Percentiles rank a stretch among this genome's conserved stretches.
These are phyloP conservation scores for Leptographium radiaticola DNA, from an alignment of 2,329 filamentous ascomycete species.

Conservation along the genomic window DNA sequence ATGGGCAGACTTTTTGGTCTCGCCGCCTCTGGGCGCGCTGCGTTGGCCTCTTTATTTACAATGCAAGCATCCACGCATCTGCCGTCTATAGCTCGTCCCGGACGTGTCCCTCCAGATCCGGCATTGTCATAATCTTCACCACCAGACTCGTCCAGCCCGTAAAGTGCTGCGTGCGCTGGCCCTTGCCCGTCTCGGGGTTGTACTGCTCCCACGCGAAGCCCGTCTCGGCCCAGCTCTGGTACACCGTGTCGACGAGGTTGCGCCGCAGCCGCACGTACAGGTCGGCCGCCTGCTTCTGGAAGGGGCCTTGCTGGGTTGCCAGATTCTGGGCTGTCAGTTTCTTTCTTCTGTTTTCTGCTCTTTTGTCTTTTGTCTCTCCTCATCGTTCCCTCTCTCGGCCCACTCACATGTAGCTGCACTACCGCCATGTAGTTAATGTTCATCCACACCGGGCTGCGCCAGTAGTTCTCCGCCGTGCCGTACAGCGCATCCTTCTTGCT, in stretches of 20 bases:
- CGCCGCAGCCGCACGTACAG: constrained; percentile 66
- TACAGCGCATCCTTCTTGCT: constrained; percentile 75
- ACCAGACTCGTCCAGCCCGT: constrained; percentile 98
- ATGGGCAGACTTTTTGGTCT: neutral
- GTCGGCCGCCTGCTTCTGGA: constrained; percentile 52
- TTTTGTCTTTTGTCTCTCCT: neutral
- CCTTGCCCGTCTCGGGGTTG: constrained; percentile 78
- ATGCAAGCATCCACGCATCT: too few relatives aligned
- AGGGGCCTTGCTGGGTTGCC: constrained; percentile 52
- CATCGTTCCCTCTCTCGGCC: neutral
- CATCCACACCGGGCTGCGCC: constrained; percentile 89
- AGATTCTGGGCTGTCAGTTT: constrained; percentile 35
- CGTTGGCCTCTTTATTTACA: too few relatives aligned
- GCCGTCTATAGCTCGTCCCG: constrained; percentile 33
- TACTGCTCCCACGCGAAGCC: constrained; percentile 99
- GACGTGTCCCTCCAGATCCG: constrained; percentile 39
- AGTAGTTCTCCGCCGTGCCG: constrained; percentile 91
- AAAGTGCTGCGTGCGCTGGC: constrained; percentile 96
- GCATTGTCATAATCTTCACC: constrained; percentile 95
- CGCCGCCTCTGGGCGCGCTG: neutral
- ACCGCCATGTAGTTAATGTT: constrained; percentile 89
- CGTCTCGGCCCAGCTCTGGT: constrained; percentile 74
- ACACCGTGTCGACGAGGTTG: constrained; percentile 84
- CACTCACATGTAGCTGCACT: constrained; percentile 60
- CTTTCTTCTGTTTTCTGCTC: neutral